A percentile compares a stretch with the other conserved stretches of the same genome.
These are phyloP conservation scores for Penicillium brasilianum DNA, from an alignment of 2,329 filamentous ascomycete genomes.

Conservation along the genomic window DNA sequence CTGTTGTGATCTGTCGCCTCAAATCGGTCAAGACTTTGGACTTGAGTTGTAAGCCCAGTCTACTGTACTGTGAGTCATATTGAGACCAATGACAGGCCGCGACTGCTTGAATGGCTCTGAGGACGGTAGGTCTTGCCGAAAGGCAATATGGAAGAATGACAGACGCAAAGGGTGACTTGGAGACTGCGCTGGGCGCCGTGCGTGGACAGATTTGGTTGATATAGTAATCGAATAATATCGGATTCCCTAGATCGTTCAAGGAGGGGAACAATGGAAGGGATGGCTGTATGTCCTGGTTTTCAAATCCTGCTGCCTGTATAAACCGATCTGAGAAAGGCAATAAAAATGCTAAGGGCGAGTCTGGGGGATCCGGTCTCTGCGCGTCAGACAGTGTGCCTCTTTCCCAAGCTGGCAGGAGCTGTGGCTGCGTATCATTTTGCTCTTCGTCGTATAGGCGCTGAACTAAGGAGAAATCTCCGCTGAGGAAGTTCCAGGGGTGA, in stretches of 20 bases:
- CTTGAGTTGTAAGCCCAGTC: constrained; percentile 10
- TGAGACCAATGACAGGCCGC: constrained; percentile 17
- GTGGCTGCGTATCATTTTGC: neutral
- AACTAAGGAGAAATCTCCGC: neutral
- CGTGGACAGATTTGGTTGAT: constrained; percentile 18
- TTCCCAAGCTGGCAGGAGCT: neutral
- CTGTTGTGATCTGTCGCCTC: neutral
- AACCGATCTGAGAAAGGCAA: neutral
- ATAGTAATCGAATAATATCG: constrained; percentile 16
- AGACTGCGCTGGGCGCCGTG: constrained; percentile 4
- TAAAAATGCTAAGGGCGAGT: neutral
- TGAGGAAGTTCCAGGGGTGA: neutral
- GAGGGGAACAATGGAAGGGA: constrained; percentile 7
- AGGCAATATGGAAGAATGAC: constrained; percentile 15
- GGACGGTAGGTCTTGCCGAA: constrained; percentile 8
- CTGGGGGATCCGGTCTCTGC: neutral
- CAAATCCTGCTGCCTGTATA: neutral
- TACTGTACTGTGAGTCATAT: constrained; percentile 14
- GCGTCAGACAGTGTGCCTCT: neutral
- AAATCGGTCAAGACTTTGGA: neutral
- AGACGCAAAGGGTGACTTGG: constrained; percentile 15
- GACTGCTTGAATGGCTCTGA: constrained; percentile 13
- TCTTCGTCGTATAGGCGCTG: neutral
- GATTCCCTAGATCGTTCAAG: constrained; percentile 8
- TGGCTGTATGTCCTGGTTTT: neutral